Conservation (phyloP, 139 green algal genomes). For the Mesotaenium endlicherianum region DNA sequence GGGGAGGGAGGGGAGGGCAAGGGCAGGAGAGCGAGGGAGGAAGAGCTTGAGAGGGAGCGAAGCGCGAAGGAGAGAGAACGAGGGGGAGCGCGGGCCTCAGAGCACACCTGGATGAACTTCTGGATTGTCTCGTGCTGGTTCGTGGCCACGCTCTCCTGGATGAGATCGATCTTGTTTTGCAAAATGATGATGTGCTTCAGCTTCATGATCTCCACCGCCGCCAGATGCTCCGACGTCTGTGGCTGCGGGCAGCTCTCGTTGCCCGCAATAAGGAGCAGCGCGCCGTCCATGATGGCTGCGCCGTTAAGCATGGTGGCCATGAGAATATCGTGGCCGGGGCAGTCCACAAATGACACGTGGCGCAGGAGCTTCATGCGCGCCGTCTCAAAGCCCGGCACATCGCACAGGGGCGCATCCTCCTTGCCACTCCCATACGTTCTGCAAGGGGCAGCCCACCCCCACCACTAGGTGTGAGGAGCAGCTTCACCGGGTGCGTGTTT, state of each 20-base stretch:
- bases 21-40: too few relatives aligned
- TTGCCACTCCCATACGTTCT: constrained; percentile 86
- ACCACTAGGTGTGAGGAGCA: too few relatives aligned
- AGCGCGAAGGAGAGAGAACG: too few relatives aligned
- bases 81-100: too few relatives aligned
- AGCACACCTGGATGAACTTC: constrained; percentile 80
- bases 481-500: too few relatives aligned
- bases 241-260: constrained; percentile 99
- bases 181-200: constrained; percentile 93
- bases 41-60: too few relatives aligned
- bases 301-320: constrained; percentile 99
- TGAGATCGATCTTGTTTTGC: constrained; percentile 92
- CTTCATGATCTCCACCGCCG: constrained; percentile 98
- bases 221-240: constrained; percentile 94
- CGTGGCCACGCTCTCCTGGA: constrained; percentile 81
- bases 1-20: too few relatives aligned
- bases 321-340: constrained; percentile 99
- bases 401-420: constrained; percentile 78
- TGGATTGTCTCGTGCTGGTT: constrained; percentile 95
- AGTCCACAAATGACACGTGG: constrained; percentile 99
- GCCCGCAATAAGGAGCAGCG: constrained; percentile 95
- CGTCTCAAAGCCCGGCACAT: constrained; percentile 76
- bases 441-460: too few relatives aligned
- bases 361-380: constrained; percentile 87
- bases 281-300: constrained; percentile 98